Percentiles rank a stretch among this genome's conserved stretches.
phyloP scores from a whole-genome alignment of 441 rosid genomes.

The Aleurites moluccanus region DNA sequence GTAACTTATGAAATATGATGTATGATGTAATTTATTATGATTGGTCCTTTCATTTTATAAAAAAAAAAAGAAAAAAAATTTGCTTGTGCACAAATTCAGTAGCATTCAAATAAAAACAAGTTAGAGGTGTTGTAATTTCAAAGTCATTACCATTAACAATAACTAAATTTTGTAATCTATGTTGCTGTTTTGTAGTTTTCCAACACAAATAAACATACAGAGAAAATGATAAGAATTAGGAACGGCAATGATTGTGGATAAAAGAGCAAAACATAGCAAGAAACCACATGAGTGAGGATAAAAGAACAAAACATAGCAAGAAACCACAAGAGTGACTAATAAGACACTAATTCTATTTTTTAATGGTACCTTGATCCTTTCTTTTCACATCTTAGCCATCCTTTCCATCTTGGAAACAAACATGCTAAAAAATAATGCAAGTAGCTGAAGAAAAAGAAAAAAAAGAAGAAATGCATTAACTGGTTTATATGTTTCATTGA shows the following conservation, averaged over 20 bases:
- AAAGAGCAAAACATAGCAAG: neutral
- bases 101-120: no score
- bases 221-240: neutral
- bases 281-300: neutral
- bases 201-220: no score
- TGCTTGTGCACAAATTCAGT: no score
- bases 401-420: neutral
- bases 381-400: neutral
- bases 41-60: no score
- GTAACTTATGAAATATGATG: no score
- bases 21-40: no score
- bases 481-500: neutral
- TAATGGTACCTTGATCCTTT: neutral
- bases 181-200: no score
- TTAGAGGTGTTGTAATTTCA: no score
- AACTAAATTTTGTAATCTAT: no score
- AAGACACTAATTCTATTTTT: neutral
- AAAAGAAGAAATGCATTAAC: neutral
- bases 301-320: neutral
- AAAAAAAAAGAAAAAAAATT: no score
- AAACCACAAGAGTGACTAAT: neutral
- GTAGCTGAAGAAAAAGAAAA: neutral
- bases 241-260: neutral
- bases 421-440: neutral
- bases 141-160: no score